A percentile compares a stretch with the other conserved stretches of the same genome.
phyloP scores from a whole-genome alignment of 495 filamentous ascomycete species.

The Penicillium samsonianum region DNA sequence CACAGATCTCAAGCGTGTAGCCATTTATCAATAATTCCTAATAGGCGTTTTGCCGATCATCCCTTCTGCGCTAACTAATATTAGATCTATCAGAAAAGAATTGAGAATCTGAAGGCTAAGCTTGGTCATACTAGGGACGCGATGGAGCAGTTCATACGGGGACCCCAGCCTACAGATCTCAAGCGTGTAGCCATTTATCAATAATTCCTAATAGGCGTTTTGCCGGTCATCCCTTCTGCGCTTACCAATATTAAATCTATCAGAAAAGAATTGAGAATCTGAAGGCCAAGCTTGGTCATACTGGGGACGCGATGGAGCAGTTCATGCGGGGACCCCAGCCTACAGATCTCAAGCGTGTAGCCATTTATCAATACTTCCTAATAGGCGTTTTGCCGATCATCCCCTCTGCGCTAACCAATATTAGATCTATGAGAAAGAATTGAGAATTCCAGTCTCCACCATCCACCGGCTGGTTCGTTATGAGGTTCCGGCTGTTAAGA shows the following conservation, averaged over 20 bases:
- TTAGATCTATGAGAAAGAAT: slow-evolving; percentile 3
- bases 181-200: slow-evolving; percentile 27
- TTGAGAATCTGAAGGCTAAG: slow-evolving; percentile 1
- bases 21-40: slow-evolving; percentile 21
- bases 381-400: slow-evolving; percentile 25
- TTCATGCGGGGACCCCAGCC: slow-evolving; percentile 9
- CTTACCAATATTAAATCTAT: slow-evolving; percentile 5
- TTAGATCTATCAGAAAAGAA: no score
- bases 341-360: slow-evolving; percentile 17
- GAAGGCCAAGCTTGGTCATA: neutral
- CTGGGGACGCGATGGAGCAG: slow-evolving; percentile 7
- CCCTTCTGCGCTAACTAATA: no score
- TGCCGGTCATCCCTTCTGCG: slow-evolving; percentile 19
- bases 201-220: slow-evolving; percentile 22
- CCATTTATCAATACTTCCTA: slow-evolving; percentile 21
- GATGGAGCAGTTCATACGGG: slow-evolving; percentile 13
- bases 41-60: no score
- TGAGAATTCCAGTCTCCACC: slow-evolving; percentile 11
- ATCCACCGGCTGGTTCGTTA: neutral
- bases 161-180: neutral
- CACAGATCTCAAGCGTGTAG: slow-evolving; percentile 17
- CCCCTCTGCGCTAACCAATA: slow-evolving; percentile 13
- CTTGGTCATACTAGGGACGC: neutral
- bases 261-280: slow-evolving; percentile 1
- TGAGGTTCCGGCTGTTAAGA: neutral